Base-by-base conservation (phyloP, 2,329 filamentous ascomycete species). In the Epichloe aotearoae region DNA sequence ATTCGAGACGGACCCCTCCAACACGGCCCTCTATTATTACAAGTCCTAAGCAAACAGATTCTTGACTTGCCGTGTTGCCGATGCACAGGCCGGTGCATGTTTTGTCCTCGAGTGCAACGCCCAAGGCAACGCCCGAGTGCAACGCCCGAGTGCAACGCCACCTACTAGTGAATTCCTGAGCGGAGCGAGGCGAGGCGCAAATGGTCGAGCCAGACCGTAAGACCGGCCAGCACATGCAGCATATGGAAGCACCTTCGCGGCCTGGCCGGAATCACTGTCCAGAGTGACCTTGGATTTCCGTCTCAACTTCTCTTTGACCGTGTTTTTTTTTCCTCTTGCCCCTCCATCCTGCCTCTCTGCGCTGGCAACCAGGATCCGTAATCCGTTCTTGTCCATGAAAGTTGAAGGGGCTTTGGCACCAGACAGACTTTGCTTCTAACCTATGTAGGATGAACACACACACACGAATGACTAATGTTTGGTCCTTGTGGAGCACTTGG, bases 211-310 rank as follows among this genome's bases (percentile, higher is more conserved):
- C 33, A 15, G 12, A 19, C 43, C 10, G 15, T 8, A 26, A 26
- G 23, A 26, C 23, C 23, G 23, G 23, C 23, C 23, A 8, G 23
- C 23, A 7, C 23, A 26, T 26, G 15, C 4, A 23, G 23, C 23
- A 23, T 5, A 23, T 23, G 23, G 14, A 38, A 5, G 3, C 10
- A 38, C 19, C 26, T 30, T 17, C 4, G 19, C 19, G 49, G 44
- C 38, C 49, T 43, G 49, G 49, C 45, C 50, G 50, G 45, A 47
- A 51, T 38, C 19, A 39, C 19, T n/a, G 50, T 51, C 20, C 8
- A 17, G 23, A 40, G 33, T 30, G 5, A 44, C 20, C 20, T 14
- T 33, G 40, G 5, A 4, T 37, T 37, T 37, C 36, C 14, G n/a
- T 34, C n/a, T 23, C 46, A 37, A 15, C 5, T 38, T 38, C 5